Evolutionary conservation across 257 asterid genomes (phyloP), one percentile per base, ranked within the genome.

Genomic region (Solanum lignicaule): DNA sequence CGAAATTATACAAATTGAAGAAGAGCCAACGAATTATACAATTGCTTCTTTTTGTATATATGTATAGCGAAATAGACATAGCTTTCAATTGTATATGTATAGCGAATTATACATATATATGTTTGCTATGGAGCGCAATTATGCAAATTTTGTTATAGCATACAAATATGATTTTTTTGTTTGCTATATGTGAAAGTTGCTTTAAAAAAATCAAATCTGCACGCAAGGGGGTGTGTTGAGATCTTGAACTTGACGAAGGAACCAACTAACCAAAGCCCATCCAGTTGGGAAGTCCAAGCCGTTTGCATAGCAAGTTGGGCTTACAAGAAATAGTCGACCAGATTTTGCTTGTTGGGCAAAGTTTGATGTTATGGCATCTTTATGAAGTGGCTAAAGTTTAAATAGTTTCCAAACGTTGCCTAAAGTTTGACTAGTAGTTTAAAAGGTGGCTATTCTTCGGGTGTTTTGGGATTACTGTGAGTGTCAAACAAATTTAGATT

Each of bases 391-490:
- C 83, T 35, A 35, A 35, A 21, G 5, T 10, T 35, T 10, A 74
- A 35, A 18, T 72, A 72, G n/a, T 72, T 72, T 20, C 23, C 7
- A 0, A 69, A 14, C 62, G 62, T 1, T 55, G 65, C 25, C 5
- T 55, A 20, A 7, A 0, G 11, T 4, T 3, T 55, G 65, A 32
- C 11, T 32, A 71, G 41, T 52, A 31, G 13, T 71, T 32, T 71
- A 14, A 69, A 69, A 69, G 14, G 32, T 5, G 2, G 4, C 10
- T 20, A 55, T 55, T 55, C 1, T 55, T 20, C 0, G n/a, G 0
- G 11, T 55, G 25, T 55, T 55, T 55, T 0, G 5, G 4, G 0
- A 55, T 55, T 55, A 7, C 4, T 0, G 1, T 0, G 0, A 55
- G 25, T 18, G 4, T 55, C 10, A 18, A 55, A 55, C 0, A 55